These are phyloP conservation scores for Phytophthora pini DNA, from an alignment of 352 stramenopile genomes.

Conservation along the genomic window DNA sequence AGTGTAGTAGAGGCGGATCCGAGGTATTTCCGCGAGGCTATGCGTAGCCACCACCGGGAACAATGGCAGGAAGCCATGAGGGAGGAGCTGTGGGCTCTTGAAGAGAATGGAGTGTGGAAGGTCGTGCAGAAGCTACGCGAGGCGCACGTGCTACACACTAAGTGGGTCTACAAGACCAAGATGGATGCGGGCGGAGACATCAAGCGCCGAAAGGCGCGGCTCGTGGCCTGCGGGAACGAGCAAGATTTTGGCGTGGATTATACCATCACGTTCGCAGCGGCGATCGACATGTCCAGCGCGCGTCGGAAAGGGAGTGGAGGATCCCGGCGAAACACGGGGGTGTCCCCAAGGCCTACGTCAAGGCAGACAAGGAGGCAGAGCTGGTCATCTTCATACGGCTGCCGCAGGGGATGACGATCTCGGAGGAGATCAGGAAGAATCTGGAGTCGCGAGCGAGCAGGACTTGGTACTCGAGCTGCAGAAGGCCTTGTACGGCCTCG, in stretches of 20 bases:
- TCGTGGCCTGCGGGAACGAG: background rate
- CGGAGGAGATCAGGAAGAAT: background rate
- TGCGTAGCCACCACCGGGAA: too few relatives aligned
- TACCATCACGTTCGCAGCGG: background rate
- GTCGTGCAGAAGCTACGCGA: background rate
- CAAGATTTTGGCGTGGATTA: background rate
- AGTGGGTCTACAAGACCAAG: constrained; percentile 1
- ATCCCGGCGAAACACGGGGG: background rate
- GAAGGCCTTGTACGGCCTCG: background rate
- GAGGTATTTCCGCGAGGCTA: too few relatives aligned
- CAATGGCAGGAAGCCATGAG: too few relatives aligned
- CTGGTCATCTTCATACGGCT: background rate
- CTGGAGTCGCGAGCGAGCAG: background rate
- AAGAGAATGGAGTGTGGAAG: background rate
- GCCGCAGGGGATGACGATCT: background rate
- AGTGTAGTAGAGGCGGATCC: too few relatives aligned
- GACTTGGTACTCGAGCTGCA: background rate
- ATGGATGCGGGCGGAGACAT: background rate
- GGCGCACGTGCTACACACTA: background rate
- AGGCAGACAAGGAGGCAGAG: background rate
- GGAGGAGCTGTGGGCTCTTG: background rate
- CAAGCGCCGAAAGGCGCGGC: background rate
- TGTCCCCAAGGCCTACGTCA: constrained; percentile 2
- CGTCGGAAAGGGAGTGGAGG: background rate
- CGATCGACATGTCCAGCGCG: background rate